phyloP scores from a whole-genome alignment of 495 filamentous ascomycete species.

The Neurospora sp. region DNA sequence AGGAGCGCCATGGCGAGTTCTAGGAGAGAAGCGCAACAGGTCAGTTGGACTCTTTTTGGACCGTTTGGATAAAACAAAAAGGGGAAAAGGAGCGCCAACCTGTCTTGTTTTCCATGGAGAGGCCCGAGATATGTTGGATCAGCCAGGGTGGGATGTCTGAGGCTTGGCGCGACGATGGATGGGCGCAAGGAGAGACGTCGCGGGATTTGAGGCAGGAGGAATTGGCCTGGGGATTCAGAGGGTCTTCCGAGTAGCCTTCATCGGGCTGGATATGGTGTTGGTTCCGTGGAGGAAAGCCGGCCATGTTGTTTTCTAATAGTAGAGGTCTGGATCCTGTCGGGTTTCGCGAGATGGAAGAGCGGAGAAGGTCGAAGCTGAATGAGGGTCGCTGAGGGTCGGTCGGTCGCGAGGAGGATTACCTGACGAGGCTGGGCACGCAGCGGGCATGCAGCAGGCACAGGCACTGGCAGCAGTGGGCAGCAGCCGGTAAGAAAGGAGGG shows the following conservation, averaged over 20 bases:
- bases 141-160: slow-evolving; percentile 32
- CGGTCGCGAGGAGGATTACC: background rate
- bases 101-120: slow-evolving; percentile 37
- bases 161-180: slow-evolving; percentile 16
- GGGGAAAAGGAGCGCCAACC: slow-evolving; percentile 25
- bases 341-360: background rate
- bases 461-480: background rate
- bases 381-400: background rate
- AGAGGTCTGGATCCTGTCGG: background rate
- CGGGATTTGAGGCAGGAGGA: slow-evolving; percentile 14
- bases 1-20: slow-evolving; percentile 57
- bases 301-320: slow-evolving; percentile 3
- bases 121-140: slow-evolving; percentile 32
- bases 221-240: slow-evolving; percentile 30
- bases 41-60: background rate
- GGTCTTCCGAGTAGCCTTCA: slow-evolving; percentile 51
- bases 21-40: slow-evolving; percentile 12
- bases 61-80: background rate
- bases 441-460: background rate
- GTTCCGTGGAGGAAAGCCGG: slow-evolving; percentile 12
- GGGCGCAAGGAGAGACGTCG: slow-evolving; percentile 13
- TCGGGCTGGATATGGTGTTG: slow-evolving; percentile 36
- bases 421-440: background rate
- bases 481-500: background rate
- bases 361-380: background rate